Percentiles rank a stretch among this genome's conserved stretches.
phyloP scores from a whole-genome alignment of 257 asterid species.

The Gentiana macrophylla region DNA sequence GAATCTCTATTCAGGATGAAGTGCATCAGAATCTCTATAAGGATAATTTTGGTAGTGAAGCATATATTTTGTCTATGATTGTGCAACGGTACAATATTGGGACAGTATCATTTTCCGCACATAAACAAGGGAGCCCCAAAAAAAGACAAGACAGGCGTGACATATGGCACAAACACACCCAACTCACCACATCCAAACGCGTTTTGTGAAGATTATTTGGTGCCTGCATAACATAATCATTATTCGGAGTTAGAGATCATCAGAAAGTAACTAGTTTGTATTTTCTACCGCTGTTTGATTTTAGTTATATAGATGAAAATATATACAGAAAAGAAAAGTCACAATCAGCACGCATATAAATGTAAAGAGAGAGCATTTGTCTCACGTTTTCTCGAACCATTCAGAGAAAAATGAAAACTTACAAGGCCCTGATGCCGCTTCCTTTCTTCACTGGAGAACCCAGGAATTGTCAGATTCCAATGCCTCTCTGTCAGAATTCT shows the following conservation, averaged over 20 bases:
- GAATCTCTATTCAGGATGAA: no score
- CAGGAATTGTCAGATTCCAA: slow-evolving; percentile 76
- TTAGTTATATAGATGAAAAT: no score
- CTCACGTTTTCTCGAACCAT: background rate
- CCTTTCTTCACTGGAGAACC: slow-evolving; percentile 73
- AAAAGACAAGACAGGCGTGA: background rate
- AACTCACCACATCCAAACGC: slow-evolving; percentile 76
- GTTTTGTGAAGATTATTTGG: slow-evolving; percentile 61
- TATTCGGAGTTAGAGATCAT: background rate
- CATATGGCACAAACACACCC: background rate
- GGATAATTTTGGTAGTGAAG: no score
- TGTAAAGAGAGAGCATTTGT: no score
- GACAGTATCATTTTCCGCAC: background rate
- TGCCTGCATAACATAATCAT: slow-evolving; percentile 40
- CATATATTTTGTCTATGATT: no score
- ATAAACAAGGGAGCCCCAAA: slow-evolving; percentile 2
- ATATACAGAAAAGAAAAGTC: no score
- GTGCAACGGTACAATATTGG: no score
- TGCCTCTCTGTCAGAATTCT: slow-evolving; percentile 67
- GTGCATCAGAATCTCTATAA: no score
- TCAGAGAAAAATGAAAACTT: slow-evolving; percentile 23
- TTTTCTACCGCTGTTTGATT: background rate
- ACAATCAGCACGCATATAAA: no score
- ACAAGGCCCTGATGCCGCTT: slow-evolving; percentile 40
- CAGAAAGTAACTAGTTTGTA: background rate